phyloP scores from a whole-genome alignment of 441 rosid genomes.

The Erodium trifolium region DNA sequence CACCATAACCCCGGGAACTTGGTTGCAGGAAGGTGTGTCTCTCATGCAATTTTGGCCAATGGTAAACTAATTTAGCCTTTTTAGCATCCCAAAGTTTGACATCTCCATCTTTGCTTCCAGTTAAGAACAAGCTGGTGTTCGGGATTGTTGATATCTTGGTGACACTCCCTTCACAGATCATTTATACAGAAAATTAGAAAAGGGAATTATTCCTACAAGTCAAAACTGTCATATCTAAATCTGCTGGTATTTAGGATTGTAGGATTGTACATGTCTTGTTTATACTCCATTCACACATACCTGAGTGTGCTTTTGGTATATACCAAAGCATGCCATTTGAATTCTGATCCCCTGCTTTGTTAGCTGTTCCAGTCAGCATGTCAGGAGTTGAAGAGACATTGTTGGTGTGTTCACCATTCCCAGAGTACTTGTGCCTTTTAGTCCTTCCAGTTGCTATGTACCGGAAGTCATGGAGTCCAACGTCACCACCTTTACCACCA shows the following conservation, averaged over 20 bases:
- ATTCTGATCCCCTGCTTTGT: constrained; percentile 47
- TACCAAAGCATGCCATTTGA: constrained; percentile 92
- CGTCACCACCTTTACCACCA: constrained; percentile 89
- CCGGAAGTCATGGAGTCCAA: constrained; percentile 90
- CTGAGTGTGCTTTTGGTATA: constrained; percentile 93
- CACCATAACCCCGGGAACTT: constrained; percentile 83
- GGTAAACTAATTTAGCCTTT: constrained; percentile 61
- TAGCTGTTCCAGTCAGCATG: constrained; percentile 23
- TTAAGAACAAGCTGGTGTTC: constrained; percentile 75
- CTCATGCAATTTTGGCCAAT: constrained; percentile 92
- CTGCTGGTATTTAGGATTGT: background rate
- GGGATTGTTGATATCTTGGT: constrained; percentile 78
- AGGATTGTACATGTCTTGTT: background rate
- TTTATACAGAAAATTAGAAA: constrained; percentile 16
- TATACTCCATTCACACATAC: constrained; percentile 23
- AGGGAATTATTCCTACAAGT: background rate
- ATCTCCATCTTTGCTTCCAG: constrained; percentile 97
- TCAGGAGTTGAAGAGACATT: constrained; percentile 32
- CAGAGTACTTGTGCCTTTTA: constrained; percentile 53
- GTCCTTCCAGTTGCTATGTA: constrained; percentile 83
- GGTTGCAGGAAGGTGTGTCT: constrained; percentile 77
- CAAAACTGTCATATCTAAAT: background rate
- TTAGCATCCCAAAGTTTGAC: constrained; percentile 97
- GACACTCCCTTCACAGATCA: constrained; percentile 58
- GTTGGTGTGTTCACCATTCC: constrained; percentile 30